Evolutionary conservation across 2,329 filamentous ascomycete genomes (phyloP), one percentile per base, ranked within the genome.

Genomic region (Zymoseptoria crescenta): DNA sequence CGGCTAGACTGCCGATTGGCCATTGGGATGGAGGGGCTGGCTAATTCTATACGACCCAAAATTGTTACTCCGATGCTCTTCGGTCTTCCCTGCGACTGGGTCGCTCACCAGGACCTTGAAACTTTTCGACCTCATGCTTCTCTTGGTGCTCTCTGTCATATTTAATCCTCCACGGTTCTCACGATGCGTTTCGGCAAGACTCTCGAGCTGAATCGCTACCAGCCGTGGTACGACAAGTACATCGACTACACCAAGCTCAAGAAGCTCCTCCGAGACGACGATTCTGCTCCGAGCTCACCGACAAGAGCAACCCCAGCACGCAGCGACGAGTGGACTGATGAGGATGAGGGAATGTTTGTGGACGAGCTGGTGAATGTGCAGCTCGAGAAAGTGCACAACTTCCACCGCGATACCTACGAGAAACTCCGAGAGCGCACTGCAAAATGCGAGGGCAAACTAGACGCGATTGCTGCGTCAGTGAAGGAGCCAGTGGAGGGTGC

Each of bases 221-320:
- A 83, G 67, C 91, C 91, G 71, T 99, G 93, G 93, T 89, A 88
- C 75, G 89, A 87, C 73, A 83, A 95, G 71, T 97, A 99, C 79
- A 90, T 99, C 72, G 92, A 97, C 79, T 99, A 99, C 76, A 79
- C 83, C 68, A 96, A 93, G 81, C 86, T 99, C 65, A 97, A 97
- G 81, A 81, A 82, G 70, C 82, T 99, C 60, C 79, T 99, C 61
- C 87, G 90, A 64, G 94, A 97, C 74, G 85, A 68, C 63, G 67
- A 69, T 52, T 79, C 76, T 49, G 76, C 73, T 41, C 74, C 75
- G 30, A 70, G 61, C 41, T 71, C 71, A 20, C 70, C 78, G 74
- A 81, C 85, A 54, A 60, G 64, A 55, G 61, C 77, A 73, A 64
- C 74, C 60, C 73, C 74, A 55, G 86, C 87, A 21, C 80, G 83